Evolutionary conservation across 2,329 filamentous ascomycete species (phyloP).

Genomic region (Ophiostoma angusticollis): DNA sequence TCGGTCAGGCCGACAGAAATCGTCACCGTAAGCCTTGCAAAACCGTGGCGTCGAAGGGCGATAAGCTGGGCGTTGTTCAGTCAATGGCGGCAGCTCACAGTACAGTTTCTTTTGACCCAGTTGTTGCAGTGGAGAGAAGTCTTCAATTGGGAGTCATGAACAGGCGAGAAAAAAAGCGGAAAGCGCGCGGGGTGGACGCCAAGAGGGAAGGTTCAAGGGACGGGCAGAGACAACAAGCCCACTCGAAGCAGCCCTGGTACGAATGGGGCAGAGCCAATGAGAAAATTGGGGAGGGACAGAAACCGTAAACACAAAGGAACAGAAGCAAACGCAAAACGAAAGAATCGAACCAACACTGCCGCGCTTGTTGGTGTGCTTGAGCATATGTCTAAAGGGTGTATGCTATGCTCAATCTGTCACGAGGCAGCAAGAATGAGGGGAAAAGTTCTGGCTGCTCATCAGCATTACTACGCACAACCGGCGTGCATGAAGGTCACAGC

Average conservation of each 20-base stretch:
- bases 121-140: neutral
- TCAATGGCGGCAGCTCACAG: too few species aligned
- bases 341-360: neutral
- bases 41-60: too few species aligned
- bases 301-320: neutral
- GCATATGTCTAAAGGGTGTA: too few species aligned
- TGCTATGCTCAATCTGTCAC: slow-evolving; percentile 6
- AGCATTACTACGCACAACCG: too few species aligned
- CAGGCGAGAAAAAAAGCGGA: slow-evolving; percentile 2
- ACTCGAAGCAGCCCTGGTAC: too few species aligned
- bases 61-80: too few species aligned
- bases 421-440: slow-evolving; percentile 3
- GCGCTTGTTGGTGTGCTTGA: too few species aligned
- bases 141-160: neutral
- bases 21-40: too few species aligned
- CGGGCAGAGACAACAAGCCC: neutral
- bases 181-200: slow-evolving; percentile 2
- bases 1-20: too few species aligned
- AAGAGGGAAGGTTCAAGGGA: neutral
- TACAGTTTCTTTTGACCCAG: too few species aligned
- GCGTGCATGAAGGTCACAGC: neutral
- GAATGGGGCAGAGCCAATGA: too few species aligned
- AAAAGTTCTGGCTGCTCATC: too few species aligned
- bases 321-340: neutral
- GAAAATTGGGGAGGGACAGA: neutral